A percentile compares a stretch with the other conserved stretches of the same genome.
These are phyloP conservation scores for Vitis hybrid DNA, from an alignment of 177 flowering plant genomes.

Conservation along the genomic window DNA sequence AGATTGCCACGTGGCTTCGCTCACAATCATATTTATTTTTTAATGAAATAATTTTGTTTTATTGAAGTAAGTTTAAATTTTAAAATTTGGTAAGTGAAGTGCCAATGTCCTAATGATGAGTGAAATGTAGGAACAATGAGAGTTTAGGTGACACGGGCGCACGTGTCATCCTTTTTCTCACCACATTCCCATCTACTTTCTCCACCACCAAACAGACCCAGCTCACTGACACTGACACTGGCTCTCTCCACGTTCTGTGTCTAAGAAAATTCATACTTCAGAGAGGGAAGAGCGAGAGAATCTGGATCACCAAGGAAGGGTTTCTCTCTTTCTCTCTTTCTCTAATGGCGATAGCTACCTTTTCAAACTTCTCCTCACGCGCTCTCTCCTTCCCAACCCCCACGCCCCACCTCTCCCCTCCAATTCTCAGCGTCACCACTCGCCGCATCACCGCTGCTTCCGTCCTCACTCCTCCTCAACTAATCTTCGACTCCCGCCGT, in stretches of 20 bases:
- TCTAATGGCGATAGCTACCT: slow-evolving; percentile 18
- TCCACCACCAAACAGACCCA: slow-evolving; percentile 1
- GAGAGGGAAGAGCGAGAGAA: not conserved
- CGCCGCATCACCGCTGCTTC: not conserved
- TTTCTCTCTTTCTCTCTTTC: not conserved
- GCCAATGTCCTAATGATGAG: no score
- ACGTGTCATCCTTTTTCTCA: no score
- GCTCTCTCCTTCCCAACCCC: slow-evolving; percentile 8
- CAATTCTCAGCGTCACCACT: slow-evolving; percentile 4
- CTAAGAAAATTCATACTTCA: no score
- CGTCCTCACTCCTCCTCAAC: not conserved
- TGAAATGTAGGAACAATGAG: no score
- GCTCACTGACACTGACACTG: not conserved
- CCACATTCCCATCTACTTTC: not conserved
- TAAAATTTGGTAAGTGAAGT: no score
- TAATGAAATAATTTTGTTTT: no score
- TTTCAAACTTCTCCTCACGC: slow-evolving; percentile 13
- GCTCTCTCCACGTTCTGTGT: no score
- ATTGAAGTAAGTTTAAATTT: no score
- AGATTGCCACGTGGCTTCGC: no score
- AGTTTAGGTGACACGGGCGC: no score
- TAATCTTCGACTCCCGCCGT: not conserved
- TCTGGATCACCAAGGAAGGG: no score
- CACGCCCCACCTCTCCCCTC: not conserved
- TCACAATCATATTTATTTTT: no score